Percentiles rank a stretch among this genome's conserved stretches.
Conservation (phyloP, 352 stramenopile species). For the Phytopythium aichiense region DNA sequence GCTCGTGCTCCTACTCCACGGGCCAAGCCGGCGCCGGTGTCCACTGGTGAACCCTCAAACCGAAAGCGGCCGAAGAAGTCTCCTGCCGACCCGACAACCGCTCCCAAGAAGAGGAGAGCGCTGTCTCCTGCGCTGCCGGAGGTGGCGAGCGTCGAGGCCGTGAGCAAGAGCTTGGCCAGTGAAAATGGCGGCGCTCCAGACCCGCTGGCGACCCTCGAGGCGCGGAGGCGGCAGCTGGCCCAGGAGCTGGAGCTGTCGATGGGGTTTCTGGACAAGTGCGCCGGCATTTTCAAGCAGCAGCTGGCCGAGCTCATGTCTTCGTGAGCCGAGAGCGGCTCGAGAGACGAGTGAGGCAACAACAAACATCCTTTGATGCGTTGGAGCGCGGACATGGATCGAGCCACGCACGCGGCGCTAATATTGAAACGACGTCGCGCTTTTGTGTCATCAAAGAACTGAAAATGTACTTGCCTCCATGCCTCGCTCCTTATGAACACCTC, state of each 20-base stretch:
- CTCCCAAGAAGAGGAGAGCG: background rate
- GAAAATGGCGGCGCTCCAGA: background rate
- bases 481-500: background rate
- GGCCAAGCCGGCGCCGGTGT: background rate
- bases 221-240: background rate
- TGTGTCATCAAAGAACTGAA: background rate
- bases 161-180: background rate
- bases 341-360: too few relatives aligned
- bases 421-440: conserved; percentile 1
- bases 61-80: background rate
- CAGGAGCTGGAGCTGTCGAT: conserved; percentile 3
- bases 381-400: background rate
- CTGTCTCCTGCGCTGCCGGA: conserved; percentile 1
- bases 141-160: background rate
- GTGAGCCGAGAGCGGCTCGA: background rate
- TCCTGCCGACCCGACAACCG: too few relatives aligned
- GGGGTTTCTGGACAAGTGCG: conserved; percentile 3
- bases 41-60: background rate
- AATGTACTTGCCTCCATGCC: background rate
- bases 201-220: background rate
- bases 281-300: conserved; percentile 2
- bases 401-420: background rate
- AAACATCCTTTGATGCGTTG: background rate
- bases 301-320: background rate
- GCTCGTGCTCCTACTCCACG: background rate